phyloP scores from a whole-genome alignment of 176 grass and related monocot genomes.

The Juncus inflexus region DNA sequence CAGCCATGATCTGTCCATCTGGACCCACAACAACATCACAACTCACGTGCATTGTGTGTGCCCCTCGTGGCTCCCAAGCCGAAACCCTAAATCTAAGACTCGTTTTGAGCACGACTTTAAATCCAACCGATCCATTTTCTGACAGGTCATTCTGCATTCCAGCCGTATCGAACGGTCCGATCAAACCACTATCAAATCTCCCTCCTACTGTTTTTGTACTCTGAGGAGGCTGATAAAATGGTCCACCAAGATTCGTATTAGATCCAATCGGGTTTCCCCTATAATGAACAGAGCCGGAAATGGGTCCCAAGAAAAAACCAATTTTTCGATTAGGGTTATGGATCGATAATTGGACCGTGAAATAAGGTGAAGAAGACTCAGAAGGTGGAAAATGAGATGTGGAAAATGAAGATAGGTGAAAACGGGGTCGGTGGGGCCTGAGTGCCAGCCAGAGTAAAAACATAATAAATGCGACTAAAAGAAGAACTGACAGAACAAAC shows the following conservation, averaged over 20 bases:
- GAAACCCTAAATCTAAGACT: constrained; percentile 48
- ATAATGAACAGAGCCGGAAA: constrained; percentile 51
- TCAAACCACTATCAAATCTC: constrained; percentile 19
- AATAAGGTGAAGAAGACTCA: constrained; percentile 20
- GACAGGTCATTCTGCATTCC: constrained; percentile 29
- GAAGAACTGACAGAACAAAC: constrained; percentile 44
- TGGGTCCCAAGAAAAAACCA: constrained; percentile 51
- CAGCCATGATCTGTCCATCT: constrained; percentile 39
- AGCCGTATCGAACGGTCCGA: constrained; percentile 3
- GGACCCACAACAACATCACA: constrained; percentile 58
- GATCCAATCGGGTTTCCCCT: constrained; percentile 35
- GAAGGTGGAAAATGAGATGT: constrained; percentile 31
- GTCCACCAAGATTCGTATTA: constrained; percentile 26
- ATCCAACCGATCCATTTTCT: constrained; percentile 18
- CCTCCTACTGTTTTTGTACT: constrained; percentile 37
- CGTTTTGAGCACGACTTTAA: constrained; percentile 55
- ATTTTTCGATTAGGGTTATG: constrained; percentile 67
- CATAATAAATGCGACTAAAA: constrained; percentile 49
- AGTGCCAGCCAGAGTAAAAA: constrained; percentile 70
- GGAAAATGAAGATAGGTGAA: constrained; percentile 59
- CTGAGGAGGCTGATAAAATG: constrained; percentile 52
- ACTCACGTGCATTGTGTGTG: constrained; percentile 49
- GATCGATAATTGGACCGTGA: constrained; percentile 42
- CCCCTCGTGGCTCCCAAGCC: constrained; percentile 48
- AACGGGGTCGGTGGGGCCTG: constrained; percentile 77